Base-by-base conservation (phyloP, 1,139 yeast genomes). In the Debaryomyces coudertii region DNA sequence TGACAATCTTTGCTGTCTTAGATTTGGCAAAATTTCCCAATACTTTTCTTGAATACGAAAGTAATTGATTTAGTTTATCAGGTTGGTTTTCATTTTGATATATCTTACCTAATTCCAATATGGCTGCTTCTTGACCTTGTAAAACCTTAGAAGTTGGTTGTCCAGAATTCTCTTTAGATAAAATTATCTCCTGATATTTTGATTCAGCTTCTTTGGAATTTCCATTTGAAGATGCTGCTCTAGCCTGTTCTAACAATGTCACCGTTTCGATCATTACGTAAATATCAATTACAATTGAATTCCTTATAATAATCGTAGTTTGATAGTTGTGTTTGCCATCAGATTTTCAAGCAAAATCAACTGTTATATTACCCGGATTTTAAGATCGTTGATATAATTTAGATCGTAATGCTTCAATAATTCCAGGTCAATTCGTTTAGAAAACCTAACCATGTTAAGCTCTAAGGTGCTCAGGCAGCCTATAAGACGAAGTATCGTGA, bases 1-100 rank as follows among this genome's bases (percentile, higher is more conserved):
- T 83, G 51, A 86, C 85, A 47, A 93, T 87, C 65, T 92, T 93
- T 35, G 98, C 97, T 7, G 97, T 88, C 67, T 93, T 93, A 23
- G 97, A 87, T 70, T 93, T 93, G 43, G 99, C 97, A 62, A 90
- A 84, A 46, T 80, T 76, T 8, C 82, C 80, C 73, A 92, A 83
- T 15, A 86, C 79, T 6, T 71, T 71, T 53, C 95, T 80, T 0
- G 96, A 85, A 40, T 82, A 77, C n/a, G 81, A 74, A 40, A 93
- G 81, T 60, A 93, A 80, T 34, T 69, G 71, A 14, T 79, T 72
- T 44, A 93, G 76, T 55, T 83, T 79, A 5, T 66, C 71, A 18
- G 77, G 71, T 43, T 81, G 73, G 8, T 70, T 56, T 28, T 68
- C 65, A 0, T 58, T 56, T 49, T 77, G 76, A 61, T 83, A 86